These are phyloP conservation scores for Biscogniauxia sp. DNA, from an alignment of 2,329 filamentous ascomycete species.

Conservation along the genomic window DNA sequence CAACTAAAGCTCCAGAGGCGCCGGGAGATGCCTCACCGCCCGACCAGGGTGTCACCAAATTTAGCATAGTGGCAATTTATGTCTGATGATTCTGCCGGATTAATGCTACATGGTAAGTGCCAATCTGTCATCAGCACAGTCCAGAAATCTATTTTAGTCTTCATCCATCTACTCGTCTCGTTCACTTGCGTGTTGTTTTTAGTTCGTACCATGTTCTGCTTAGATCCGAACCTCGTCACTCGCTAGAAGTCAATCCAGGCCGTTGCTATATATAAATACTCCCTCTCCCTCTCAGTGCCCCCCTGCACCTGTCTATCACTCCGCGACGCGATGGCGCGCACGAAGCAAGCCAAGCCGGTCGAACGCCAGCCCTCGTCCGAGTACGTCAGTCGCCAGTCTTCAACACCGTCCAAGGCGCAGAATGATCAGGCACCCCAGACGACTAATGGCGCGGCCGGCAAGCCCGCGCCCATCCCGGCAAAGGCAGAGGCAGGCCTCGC, in stretches of 20 bases:
- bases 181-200: background rate
- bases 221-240: background rate
- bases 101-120: constrained; percentile 13
- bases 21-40: constrained; percentile 12
- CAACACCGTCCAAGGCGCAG: constrained; percentile 23
- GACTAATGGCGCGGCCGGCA: constrained; percentile 25
- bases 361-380: constrained; percentile 67
- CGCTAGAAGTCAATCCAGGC: background rate
- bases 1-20: background rate
- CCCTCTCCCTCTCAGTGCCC: background rate
- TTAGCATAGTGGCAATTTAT: constrained; percentile 6
- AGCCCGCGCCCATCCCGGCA: constrained; percentile 16
- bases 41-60: constrained; percentile 4
- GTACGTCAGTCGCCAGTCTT: constrained; percentile 44
- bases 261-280: background rate
- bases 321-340: constrained; percentile 59
- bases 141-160: background rate
- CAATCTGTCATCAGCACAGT: constrained; percentile 26
- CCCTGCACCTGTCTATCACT: background rate
- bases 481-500: constrained; percentile 60
- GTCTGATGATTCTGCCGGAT: constrained; percentile 28
- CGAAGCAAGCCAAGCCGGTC: constrained; percentile 65
- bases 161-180: background rate
- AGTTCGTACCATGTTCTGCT: background rate
- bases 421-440: constrained; percentile 25